These are phyloP conservation scores for Aureobasidium zeae DNA, from an alignment of 2,329 filamentous ascomycete genomes.

Conservation along the genomic window DNA sequence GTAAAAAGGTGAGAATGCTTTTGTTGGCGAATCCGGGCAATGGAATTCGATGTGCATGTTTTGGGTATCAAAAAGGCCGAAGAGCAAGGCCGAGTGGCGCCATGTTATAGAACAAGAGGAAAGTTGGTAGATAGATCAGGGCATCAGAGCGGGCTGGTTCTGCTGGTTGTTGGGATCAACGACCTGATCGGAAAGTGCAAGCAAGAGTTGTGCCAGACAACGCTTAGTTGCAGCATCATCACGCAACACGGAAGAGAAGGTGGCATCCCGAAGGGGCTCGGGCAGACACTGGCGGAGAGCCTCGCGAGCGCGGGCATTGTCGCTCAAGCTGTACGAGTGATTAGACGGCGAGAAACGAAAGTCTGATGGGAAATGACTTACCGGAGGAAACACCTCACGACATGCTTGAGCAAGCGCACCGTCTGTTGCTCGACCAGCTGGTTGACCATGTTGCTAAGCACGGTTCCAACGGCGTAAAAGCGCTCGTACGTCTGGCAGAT, in stretches of 20 bases:
- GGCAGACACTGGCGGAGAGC: constrained; percentile 92
- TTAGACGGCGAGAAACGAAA: neutral
- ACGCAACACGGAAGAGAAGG: constrained; percentile 89
- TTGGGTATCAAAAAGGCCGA: constrained; percentile 2
- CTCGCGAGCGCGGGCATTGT: constrained; percentile 91
- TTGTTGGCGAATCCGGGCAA: too few relatives aligned
- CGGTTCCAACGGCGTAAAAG: constrained; percentile 95
- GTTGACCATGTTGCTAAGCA: constrained; percentile 96
- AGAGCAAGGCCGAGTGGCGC: constrained; percentile 2
- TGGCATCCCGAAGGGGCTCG: constrained; percentile 95
- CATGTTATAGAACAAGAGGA: constrained; percentile 14
- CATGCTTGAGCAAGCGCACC: constrained; percentile 89
- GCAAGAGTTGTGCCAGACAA: constrained; percentile 90
- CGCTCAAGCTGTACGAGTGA: constrained; percentile 59
- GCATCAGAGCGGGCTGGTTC: constrained; percentile 11
- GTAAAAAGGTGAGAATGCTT: too few relatives aligned
- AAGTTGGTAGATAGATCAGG: constrained; percentile 10
- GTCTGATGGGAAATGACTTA: constrained; percentile 37
- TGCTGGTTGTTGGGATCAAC: constrained; percentile 17
- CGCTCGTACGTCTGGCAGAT: constrained; percentile 98
- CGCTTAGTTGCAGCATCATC: constrained; percentile 97
- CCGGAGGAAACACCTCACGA: constrained; percentile 93
- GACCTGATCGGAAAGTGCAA: constrained; percentile 74
- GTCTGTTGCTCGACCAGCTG: constrained; percentile 97
- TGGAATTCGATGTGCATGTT: neutral